Percentiles rank a stretch among this genome's conserved stretches.
Conservation (phyloP, 1,284 basidiomycete species). For the Malassezia cuniculi region DNA sequence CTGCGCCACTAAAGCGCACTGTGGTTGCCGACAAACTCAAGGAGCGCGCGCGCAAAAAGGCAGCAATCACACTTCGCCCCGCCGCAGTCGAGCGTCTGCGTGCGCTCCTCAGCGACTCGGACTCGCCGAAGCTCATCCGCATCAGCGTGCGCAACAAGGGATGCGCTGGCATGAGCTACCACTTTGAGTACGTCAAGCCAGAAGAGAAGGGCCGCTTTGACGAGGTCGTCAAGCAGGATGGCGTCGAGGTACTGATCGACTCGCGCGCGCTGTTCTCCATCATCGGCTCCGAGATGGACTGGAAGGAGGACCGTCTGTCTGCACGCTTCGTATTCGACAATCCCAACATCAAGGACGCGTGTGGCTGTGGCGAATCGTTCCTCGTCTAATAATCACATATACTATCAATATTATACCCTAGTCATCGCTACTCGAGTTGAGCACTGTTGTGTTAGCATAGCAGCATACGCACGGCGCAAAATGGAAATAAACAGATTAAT, state of each 20-base stretch:
- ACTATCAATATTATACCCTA: not conserved
- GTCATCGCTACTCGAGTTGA: slow-evolving; percentile 7
- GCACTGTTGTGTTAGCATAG: not conserved
- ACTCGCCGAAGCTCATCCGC: slow-evolving; percentile 73
- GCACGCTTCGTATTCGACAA: slow-evolving; percentile 84
- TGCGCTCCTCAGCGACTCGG: slow-evolving; percentile 59
- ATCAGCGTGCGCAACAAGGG: slow-evolving; percentile 95
- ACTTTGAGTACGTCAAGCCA: slow-evolving; percentile 73
- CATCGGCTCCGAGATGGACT: slow-evolving; percentile 97
- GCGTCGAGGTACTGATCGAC: slow-evolving; percentile 81
- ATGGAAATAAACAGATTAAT: slow-evolving; percentile 64
- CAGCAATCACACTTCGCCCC: slow-evolving; percentile 50
- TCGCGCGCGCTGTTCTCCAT: slow-evolving; percentile 94
- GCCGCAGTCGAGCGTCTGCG: slow-evolving; percentile 53
- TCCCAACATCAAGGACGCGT: slow-evolving; percentile 61
- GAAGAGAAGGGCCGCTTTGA: slow-evolving; percentile 70
- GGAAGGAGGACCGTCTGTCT: slow-evolving; percentile 57
- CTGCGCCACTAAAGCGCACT: slow-evolving; percentile 8
- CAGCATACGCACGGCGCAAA: slow-evolving; percentile 45
- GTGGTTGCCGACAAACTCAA: slow-evolving; percentile 8
- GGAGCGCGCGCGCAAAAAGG: slow-evolving; percentile 10
- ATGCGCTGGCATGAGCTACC: slow-evolving; percentile 95
- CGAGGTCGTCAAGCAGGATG: slow-evolving; percentile 67
- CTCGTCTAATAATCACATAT: slow-evolving; percentile 34
- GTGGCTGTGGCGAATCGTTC: slow-evolving; percentile 76